A percentile compares a stretch with the other conserved stretches of the same genome.
These are phyloP conservation scores for Eutrema salsugineum DNA, from an alignment of 441 rosid species.

Conservation along the genomic window DNA sequence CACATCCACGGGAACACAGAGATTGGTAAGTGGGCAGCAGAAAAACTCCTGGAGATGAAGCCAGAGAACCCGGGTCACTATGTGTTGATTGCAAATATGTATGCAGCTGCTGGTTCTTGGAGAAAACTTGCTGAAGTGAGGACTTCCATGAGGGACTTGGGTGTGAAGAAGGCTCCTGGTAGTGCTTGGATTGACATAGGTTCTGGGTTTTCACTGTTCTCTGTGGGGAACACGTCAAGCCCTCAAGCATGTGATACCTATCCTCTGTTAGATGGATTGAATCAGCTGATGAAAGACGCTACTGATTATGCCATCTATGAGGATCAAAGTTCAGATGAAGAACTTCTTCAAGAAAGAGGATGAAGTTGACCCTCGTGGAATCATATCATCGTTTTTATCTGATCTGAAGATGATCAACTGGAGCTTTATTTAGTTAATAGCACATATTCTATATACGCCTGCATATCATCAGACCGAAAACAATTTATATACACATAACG, in stretches of 20 bases:
- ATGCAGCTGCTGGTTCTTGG: slow-evolving; percentile 69
- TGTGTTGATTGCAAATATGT: slow-evolving; percentile 66
- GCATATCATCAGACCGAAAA: background rate
- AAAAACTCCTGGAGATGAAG: slow-evolving; percentile 50
- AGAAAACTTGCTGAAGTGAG: slow-evolving; percentile 56
- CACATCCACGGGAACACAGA: slow-evolving; percentile 47
- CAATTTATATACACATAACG: background rate
- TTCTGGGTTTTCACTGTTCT: slow-evolving; percentile 46
- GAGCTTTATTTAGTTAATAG: background rate
- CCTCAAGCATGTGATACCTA: slow-evolving; percentile 39
- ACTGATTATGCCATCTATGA: slow-evolving; percentile 27
- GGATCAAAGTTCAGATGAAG: slow-evolving; percentile 34
- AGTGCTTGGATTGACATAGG: slow-evolving; percentile 67
- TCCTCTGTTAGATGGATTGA: slow-evolving; percentile 55
- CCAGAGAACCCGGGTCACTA: slow-evolving; percentile 63
- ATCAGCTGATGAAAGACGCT: slow-evolving; percentile 56
- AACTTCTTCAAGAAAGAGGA: slow-evolving; percentile 33
- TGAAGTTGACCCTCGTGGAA: slow-evolving; percentile 8
- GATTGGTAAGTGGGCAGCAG: slow-evolving; percentile 80
- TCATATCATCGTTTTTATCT: background rate
- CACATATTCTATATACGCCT: slow-evolving; percentile 6
- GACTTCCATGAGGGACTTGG: slow-evolving; percentile 59
- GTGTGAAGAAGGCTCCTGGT: slow-evolving; percentile 69
- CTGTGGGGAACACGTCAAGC: slow-evolving; percentile 57
- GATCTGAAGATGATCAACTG: background rate